phyloP scores from a whole-genome alignment of 2,329 filamentous ascomycete species.

The Calonectria hawksworthii region DNA sequence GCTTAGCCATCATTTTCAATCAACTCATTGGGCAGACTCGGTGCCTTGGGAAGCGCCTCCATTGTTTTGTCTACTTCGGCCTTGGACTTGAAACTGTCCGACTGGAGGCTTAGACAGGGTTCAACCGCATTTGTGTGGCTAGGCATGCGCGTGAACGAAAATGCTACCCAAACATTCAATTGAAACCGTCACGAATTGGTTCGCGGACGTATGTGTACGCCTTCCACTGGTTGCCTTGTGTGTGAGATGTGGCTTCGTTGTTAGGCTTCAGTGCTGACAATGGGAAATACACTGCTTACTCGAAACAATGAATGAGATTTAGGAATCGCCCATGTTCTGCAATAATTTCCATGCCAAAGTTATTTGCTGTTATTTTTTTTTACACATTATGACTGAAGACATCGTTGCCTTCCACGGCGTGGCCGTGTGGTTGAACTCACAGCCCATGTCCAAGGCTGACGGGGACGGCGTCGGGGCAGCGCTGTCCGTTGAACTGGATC shows the following conservation, averaged over 20 bases:
- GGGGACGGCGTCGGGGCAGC: conserved; percentile 31
- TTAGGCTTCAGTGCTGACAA: background rate
- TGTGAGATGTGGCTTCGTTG: background rate
- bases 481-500: conserved; percentile 18
- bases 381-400: background rate
- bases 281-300: background rate
- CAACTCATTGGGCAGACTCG: background rate
- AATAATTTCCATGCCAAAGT: background rate
- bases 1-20: conserved; percentile 4
- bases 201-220: background rate
- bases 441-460: conserved; percentile 25
- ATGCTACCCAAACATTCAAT: background rate
- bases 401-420: conserved; percentile 6
- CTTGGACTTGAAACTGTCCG: background rate
- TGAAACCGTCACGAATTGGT: background rate
- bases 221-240: background rate
- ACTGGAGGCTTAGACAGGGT: conserved; percentile 6
- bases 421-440: conserved; percentile 22
- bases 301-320: background rate
- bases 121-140: conserved; percentile 19
- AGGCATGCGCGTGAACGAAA: conserved; percentile 3
- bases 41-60: background rate
- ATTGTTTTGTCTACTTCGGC: conserved; percentile 4
- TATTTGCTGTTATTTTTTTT: background rate
- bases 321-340: background rate